Conservation (phyloP, 495 filamentous ascomycete species). For the Podospora tetraspora region DNA sequence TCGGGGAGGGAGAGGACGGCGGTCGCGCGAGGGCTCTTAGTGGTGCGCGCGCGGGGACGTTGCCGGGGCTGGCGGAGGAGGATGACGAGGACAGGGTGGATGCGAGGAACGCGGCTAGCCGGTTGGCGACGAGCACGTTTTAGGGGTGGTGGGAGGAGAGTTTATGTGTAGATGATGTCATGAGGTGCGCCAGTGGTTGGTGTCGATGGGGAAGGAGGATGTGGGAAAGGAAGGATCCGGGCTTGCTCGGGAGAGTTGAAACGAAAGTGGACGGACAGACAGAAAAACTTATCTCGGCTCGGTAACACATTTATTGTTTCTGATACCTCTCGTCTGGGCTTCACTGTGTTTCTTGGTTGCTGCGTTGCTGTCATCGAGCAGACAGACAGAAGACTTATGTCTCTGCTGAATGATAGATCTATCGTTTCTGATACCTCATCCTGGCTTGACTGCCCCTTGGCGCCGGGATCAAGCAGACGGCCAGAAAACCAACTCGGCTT, state of each 20-base stretch:
- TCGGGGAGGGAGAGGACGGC: conserved; percentile 37
- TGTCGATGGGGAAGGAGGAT: not conserved
- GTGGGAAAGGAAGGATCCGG: too few species aligned
- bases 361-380: not conserved
- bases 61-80: conserved; percentile 67
- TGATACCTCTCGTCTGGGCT: not conserved
- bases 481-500: too few species aligned
- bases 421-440: not conserved
- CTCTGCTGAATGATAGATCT: not conserved
- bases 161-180: not conserved
- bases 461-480: too few species aligned
- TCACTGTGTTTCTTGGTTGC: too few species aligned
- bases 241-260: not conserved
- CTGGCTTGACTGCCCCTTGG: too few species aligned
- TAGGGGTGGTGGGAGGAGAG: conserved; percentile 29
- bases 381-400: not conserved
- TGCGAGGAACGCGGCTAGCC: conserved; percentile 88
- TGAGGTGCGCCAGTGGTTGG: not conserved
- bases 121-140: conserved; percentile 91
- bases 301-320: not conserved
- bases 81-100: conserved; percentile 93
- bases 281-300: not conserved
- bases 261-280: not conserved
- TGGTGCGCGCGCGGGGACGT: conserved; percentile 39
- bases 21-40: conserved; percentile 51